These are phyloP conservation scores for Musa beccarii DNA, from an alignment of 176 grass and related monocot genomes.

Conservation along the genomic window DNA sequence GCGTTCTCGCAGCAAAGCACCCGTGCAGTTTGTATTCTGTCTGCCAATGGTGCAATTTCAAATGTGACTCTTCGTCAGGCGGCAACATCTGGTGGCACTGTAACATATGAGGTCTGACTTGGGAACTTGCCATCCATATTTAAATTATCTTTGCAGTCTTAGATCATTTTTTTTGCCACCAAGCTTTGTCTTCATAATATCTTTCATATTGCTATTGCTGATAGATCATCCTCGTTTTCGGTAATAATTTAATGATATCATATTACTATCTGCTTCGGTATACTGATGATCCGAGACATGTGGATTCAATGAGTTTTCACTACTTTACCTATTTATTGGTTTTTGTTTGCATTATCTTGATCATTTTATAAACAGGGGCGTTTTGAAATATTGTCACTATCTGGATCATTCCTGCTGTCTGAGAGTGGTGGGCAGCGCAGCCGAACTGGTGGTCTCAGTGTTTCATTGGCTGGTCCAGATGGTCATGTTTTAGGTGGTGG, in stretches of 20 bases:
- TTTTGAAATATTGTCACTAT: constrained; percentile 88
- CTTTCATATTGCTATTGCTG: too few species aligned
- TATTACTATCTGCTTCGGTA: too few species aligned
- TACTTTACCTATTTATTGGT: not conserved
- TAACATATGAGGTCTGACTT: constrained; percentile 72
- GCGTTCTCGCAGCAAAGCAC: constrained; percentile 68
- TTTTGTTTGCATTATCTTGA: not conserved
- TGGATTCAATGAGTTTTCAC: not conserved
- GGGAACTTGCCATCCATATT: not conserved
- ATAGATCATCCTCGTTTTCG: too few species aligned
- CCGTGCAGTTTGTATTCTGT: constrained; percentile 70
- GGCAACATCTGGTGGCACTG: constrained; percentile 74
- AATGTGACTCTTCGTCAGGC: constrained; percentile 85
- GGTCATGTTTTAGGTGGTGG: constrained; percentile 85
- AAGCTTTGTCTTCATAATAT: not conserved
- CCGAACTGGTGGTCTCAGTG: constrained; percentile 81
- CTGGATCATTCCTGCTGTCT: constrained; percentile 61
- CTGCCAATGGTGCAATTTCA: constrained; percentile 88
- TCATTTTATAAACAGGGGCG: constrained; percentile 39
- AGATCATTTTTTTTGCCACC: not conserved
- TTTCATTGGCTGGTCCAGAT: constrained; percentile 83
- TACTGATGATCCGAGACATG: not conserved
- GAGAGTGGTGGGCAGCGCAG: constrained; percentile 65
- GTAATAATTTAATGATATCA: too few species aligned
- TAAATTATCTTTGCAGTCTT: not conserved